Evolutionary conservation across 176 grass and related monocot species (phyloP).

Genomic region (Alloteropsis semialata): DNA sequence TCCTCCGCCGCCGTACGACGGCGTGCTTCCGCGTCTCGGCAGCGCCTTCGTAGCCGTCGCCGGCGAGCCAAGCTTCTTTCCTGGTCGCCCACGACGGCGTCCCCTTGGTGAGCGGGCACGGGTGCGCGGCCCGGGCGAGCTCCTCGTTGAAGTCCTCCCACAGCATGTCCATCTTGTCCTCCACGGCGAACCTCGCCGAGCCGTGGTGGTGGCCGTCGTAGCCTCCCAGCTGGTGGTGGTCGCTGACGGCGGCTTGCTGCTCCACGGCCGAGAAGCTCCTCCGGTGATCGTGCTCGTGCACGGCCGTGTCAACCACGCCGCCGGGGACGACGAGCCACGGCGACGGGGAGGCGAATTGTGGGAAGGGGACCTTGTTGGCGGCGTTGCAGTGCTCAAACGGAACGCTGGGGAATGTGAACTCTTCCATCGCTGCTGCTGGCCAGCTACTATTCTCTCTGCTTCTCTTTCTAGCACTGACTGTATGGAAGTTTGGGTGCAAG

Average conservation of each 20-base stretch:
- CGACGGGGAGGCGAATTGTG: slow-evolving; percentile 51
- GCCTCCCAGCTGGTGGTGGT: not conserved
- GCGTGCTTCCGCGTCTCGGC: not conserved
- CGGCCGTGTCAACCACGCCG: not conserved
- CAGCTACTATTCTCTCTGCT: not conserved
- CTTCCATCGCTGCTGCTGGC: slow-evolving; percentile 55
- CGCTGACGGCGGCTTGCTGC: not conserved
- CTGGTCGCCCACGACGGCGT: slow-evolving; percentile 16
- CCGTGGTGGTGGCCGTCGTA: not conserved
- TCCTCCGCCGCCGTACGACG: slow-evolving; percentile 50
- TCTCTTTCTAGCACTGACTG: not conserved
- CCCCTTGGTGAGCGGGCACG: slow-evolving; percentile 40
- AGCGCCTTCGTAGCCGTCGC: not conserved
- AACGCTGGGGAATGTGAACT: slow-evolving; percentile 75
- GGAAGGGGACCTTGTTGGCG: slow-evolving; percentile 48
- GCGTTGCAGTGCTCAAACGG: slow-evolving; percentile 31
- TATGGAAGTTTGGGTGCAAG: not conserved
- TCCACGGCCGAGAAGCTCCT: slow-evolving; percentile 41
- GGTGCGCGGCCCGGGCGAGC: slow-evolving; percentile 25
- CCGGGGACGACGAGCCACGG: slow-evolving; percentile 62
- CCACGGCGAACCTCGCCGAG: slow-evolving; percentile 25
- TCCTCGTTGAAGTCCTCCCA: slow-evolving; percentile 99
- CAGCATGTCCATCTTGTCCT: slow-evolving; percentile 92
- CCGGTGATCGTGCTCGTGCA: slow-evolving; percentile 24
- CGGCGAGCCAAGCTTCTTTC: slow-evolving; percentile 14